phyloP scores from a whole-genome alignment of 345 rosid genomes.

The Camelina hispida region DNA sequence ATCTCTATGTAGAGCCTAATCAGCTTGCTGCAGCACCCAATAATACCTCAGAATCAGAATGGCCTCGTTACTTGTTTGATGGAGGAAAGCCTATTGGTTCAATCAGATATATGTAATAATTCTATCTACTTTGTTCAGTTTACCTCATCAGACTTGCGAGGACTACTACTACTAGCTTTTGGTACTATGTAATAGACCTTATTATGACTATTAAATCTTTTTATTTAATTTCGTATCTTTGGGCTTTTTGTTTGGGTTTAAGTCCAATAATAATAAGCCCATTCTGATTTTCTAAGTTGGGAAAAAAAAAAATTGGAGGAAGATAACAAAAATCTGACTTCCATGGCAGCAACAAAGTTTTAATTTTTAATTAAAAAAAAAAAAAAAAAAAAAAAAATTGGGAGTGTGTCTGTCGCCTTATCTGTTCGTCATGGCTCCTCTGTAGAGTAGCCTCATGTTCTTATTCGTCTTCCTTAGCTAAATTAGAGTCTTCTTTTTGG shows the following conservation, averaged over 20 bases:
- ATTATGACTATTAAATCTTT: too few relatives aligned
- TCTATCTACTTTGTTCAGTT: too few relatives aligned
- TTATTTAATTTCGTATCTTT: neutral
- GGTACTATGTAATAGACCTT: too few relatives aligned
- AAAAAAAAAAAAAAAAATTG: neutral
- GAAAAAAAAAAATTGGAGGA: too few relatives aligned
- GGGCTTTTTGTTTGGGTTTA: conserved; percentile 11
- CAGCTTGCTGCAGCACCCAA: neutral
- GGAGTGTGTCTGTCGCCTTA: conserved; percentile 28
- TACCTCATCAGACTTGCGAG: too few relatives aligned
- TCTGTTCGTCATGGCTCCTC: conserved; percentile 14
- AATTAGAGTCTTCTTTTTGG: neutral
- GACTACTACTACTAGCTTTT: too few relatives aligned
- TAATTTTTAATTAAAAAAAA: neutral
- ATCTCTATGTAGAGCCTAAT: neutral
- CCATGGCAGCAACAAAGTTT: conserved; percentile 37
- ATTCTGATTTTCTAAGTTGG: neutral
- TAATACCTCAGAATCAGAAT: neutral
- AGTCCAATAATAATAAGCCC: conserved; percentile 7
- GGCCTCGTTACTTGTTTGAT: neutral
- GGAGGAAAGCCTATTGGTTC: neutral
- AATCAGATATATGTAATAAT: too few relatives aligned
- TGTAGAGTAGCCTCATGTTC: conserved; percentile 35
- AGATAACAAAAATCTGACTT: conserved; percentile 31
- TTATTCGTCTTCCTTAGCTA: conserved; percentile 31